Conservation (phyloP, 129 eudicot genomes). For the Artemisia argyi region DNA sequence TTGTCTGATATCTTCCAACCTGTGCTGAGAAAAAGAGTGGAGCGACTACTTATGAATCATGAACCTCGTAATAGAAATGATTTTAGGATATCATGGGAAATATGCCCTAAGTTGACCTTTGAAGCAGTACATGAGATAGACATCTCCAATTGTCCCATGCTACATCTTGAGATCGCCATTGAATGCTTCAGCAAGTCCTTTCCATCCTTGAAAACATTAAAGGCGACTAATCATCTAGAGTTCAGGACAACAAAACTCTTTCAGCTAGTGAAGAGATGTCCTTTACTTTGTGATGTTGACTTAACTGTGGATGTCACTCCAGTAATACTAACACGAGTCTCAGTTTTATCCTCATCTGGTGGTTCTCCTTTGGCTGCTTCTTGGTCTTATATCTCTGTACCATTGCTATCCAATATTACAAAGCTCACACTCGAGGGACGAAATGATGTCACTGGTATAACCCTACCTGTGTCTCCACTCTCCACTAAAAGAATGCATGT, state of each 20-base stretch:
- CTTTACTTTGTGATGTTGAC: slow-evolving; percentile 61
- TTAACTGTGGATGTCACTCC: slow-evolving; percentile 75
- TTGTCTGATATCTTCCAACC: slow-evolving; percentile 33
- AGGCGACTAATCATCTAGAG: slow-evolving; percentile 54
- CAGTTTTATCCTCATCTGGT: slow-evolving; percentile 41
- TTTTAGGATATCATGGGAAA: slow-evolving; percentile 31
- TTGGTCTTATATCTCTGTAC: slow-evolving; percentile 22
- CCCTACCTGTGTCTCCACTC: slow-evolving; percentile 16
- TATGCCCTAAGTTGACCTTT: slow-evolving; percentile 49
- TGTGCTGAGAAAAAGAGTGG: slow-evolving; percentile 33
- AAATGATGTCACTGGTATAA: slow-evolving; percentile 61
- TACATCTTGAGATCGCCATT: slow-evolving; percentile 55
- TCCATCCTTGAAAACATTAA: slow-evolving; percentile 63
- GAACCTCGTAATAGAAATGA: slow-evolving; percentile 18
- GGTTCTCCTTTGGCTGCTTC: slow-evolving; percentile 24
- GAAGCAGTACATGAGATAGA: slow-evolving; percentile 64
- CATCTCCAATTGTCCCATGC: slow-evolving; percentile 72
- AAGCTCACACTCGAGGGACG: slow-evolving; percentile 79
- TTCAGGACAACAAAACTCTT: slow-evolving; percentile 42
- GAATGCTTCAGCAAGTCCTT: slow-evolving; percentile 68
- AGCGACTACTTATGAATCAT: slow-evolving; percentile 29
- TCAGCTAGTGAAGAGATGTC: slow-evolving; percentile 48
- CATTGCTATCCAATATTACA: slow-evolving; percentile 41
- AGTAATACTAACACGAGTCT: slow-evolving; percentile 40
- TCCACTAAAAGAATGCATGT: slow-evolving; percentile 10